Base-by-base conservation (phyloP, 1,139 yeast species). In the Debaryomycetaceae sp. region DNA sequence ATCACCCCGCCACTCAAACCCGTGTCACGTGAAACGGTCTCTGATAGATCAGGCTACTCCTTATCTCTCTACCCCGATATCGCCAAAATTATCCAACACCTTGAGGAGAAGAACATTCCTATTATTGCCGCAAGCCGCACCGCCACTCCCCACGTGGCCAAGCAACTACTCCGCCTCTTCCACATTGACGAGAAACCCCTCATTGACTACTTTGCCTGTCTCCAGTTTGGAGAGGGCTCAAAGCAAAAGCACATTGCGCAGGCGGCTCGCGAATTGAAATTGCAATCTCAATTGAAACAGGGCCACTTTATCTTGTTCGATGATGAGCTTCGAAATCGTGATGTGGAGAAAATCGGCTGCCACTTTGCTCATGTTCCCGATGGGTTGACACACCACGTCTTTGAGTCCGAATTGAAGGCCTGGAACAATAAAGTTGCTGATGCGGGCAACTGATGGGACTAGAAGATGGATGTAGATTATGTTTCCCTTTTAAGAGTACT, bases 61-160 rank as follows among this genome's bases (percentile, higher is more conserved):
- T 49, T 77, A 16, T 50, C 67, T 1, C 65, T 80, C 34, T 80
- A 68, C 46, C 54, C 53, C 15, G 86, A 80, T 35, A 86, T 80
- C 4, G 73, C 68, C 13, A 60, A 55, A 10, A 74, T 80, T 15
- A 50, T 80, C 4, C 39, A 49, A 12, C 69, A 66, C 27, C 50
- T 75, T 24, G 45, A 45, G 15, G 49, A 47, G 2, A 51, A 62
- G 5, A 56, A 58, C 4, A 71, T 75, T 10, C 49, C 50, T 6
- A 68, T 79, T 2, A 69, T 73, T 13, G 68, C 73, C 3, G 90
- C 90, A 0, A 74, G 83, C 29, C 56, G 90, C 35, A 80, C 92
- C 0, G 67, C 66, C 13, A 65, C 79, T 1, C 87, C 82, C 0
- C 54, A 53, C 16, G 53, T 75, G n/a, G 90, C 90, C 1, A 58